A percentile compares a stretch with the other conserved stretches of the same genome.
Conservation (phyloP, 305 asterid species). For the Fraxinus sp. region DNA sequence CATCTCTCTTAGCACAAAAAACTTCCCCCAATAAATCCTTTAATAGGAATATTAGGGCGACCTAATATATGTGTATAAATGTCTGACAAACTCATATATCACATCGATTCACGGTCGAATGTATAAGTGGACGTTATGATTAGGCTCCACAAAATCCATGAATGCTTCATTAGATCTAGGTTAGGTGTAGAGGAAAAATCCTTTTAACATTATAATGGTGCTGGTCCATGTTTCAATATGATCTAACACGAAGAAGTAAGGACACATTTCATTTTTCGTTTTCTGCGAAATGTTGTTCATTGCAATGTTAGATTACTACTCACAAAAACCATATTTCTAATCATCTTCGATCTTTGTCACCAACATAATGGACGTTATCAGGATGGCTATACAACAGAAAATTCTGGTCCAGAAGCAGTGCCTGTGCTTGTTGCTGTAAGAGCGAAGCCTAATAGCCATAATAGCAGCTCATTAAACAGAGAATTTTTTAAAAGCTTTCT, state of each 20-base stretch:
- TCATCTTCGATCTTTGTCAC: not conserved
- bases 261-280: not conserved
- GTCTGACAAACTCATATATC: not conserved
- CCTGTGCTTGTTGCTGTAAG: conserved; percentile 72
- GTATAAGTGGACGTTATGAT: not conserved
- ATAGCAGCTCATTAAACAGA: conserved; percentile 42
- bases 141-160: not conserved
- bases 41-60: not conserved
- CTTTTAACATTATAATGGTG: not conserved
- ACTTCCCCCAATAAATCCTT: not conserved
- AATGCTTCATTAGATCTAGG: not conserved
- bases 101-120: not conserved
- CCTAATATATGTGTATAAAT: not conserved
- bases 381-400: conserved; percentile 76
- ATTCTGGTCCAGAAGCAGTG: conserved; percentile 47
- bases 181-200: not conserved
- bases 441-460: conserved; percentile 62
- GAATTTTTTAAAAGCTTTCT: conserved; percentile 64
- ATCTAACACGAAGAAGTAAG: not conserved
- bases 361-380: conserved; percentile 23
- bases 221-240: not conserved
- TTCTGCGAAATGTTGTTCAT: not conserved
- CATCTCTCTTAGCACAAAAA: not conserved
- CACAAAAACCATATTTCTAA: not conserved
- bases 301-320: not conserved